These are phyloP conservation scores for Vitis labrusca DNA, from an alignment of 164 flowering plant genomes.

Conservation along the genomic window DNA sequence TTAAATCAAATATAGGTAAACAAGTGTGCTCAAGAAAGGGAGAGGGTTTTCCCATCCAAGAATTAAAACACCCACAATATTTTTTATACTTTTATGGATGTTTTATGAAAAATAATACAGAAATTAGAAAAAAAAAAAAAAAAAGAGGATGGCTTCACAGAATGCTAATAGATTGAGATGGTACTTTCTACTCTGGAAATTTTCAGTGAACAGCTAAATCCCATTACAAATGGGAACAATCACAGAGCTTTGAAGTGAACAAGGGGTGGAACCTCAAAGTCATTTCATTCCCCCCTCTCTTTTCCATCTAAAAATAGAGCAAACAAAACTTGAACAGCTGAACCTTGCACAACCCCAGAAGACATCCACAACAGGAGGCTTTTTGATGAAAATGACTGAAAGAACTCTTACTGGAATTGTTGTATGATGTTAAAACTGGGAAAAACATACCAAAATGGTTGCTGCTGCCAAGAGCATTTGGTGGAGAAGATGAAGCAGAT, in stretches of 20 bases:
- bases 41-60: too few relatives aligned
- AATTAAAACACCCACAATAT: too few relatives aligned
- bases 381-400: too few relatives aligned
- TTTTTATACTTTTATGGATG: too few relatives aligned
- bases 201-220: neutral
- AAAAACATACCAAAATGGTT: constrained; percentile 10
- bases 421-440: too few relatives aligned
- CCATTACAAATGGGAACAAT: neutral
- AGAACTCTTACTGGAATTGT: too few relatives aligned
- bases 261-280: too few relatives aligned
- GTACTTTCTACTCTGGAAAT: neutral
- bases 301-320: neutral
- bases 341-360: neutral
- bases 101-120: too few relatives aligned
- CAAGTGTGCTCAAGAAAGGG: too few relatives aligned
- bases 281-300: neutral
- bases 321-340: neutral
- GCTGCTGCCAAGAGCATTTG: constrained; percentile 20
- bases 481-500: constrained; percentile 5
- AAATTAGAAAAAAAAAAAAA: too few relatives aligned
- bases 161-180: neutral
- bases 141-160: too few relatives aligned
- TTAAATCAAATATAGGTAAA: too few relatives aligned
- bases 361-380: neutral
- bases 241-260: neutral